phyloP scores from a whole-genome alignment of 2,329 filamentous ascomycete genomes.

The Lizonia empirigonia region DNA sequence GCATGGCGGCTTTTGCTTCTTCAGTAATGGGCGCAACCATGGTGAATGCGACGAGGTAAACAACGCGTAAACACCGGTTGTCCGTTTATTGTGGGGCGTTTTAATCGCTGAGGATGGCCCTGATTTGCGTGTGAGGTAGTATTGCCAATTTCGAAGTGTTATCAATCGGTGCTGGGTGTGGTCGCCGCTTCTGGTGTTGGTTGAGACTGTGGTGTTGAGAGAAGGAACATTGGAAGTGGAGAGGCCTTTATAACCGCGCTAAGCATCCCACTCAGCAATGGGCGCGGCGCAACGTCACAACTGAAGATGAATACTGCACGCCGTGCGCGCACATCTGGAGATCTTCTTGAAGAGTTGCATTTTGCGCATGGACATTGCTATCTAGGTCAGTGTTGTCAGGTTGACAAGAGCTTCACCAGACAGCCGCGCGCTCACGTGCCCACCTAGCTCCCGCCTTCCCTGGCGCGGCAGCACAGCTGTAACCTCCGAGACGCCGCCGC shows the following conservation, averaged over 20 bases:
- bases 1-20: constrained; percentile 44
- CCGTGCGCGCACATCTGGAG: neutral
- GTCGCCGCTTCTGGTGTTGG: constrained; percentile 23
- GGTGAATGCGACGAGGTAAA: constrained; percentile 22
- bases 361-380: too few species aligned
- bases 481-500: constrained; percentile 32
- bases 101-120: neutral
- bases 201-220: constrained; percentile 21
- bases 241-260: constrained; percentile 5
- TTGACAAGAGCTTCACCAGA: constrained; percentile 3
- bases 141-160: neutral
- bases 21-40: constrained; percentile 37
- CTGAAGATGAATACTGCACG: neutral
- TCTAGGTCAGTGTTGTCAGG: too few species aligned
- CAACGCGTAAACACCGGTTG: constrained; percentile 23
- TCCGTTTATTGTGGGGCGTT: neutral
- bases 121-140: neutral
- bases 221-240: constrained; percentile 18
- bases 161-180: constrained; percentile 14
- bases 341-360: too few species aligned
- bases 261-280: neutral
- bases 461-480: constrained; percentile 18
- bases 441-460: constrained; percentile 2
- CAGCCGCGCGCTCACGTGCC: constrained; percentile 8
- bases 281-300: neutral